Conservation (phyloP, 352 stramenopile genomes). For the Globisporangium emineosum region DNA sequence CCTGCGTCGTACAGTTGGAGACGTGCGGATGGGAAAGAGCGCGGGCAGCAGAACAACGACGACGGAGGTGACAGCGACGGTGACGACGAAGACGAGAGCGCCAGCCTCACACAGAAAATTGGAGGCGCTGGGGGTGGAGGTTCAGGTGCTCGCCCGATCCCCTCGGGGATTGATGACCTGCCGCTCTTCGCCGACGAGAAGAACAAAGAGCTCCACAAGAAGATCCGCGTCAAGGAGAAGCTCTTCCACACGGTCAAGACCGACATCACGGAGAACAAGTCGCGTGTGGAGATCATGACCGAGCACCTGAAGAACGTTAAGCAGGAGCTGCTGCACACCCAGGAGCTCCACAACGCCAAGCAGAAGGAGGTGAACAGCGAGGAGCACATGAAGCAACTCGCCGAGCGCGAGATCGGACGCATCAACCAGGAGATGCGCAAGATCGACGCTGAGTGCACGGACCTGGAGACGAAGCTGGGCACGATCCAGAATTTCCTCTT, state of each 20-base stretch:
- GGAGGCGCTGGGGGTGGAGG: not conserved
- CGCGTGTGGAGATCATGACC: conserved; percentile 93
- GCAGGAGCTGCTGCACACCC: conserved; percentile 94
- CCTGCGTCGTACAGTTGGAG: conserved; percentile 58
- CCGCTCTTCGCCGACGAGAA: conserved; percentile 87
- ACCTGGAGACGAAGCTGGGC: conserved; percentile 86
- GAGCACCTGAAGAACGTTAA: conserved; percentile 96
- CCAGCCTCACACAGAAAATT: not conserved
- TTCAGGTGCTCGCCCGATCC: conserved; percentile 32
- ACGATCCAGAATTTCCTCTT: conserved; percentile 90
- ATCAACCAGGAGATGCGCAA: conserved; percentile 73
- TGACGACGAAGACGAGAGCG: conserved; percentile 23
- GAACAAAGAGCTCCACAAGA: conserved; percentile 77
- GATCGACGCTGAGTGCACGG: conserved; percentile 66
- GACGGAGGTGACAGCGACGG: conserved; percentile 25
- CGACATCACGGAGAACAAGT: conserved; percentile 78
- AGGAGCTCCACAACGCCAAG: conserved; percentile 91
- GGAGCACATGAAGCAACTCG: conserved; percentile 91
- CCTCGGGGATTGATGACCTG: conserved; percentile 84
- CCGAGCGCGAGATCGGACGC: conserved; percentile 87
- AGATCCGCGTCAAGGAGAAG: conserved; percentile 81
- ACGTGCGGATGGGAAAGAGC: conserved; percentile 45
- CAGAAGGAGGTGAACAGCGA: conserved; percentile 92
- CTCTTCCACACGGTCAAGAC: conserved; percentile 53
- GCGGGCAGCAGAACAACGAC: conserved; percentile 21